Evolutionary conservation across 768 basidiomycete genomes (phyloP).

Genomic region (Pulveroboletus frians): DNA sequence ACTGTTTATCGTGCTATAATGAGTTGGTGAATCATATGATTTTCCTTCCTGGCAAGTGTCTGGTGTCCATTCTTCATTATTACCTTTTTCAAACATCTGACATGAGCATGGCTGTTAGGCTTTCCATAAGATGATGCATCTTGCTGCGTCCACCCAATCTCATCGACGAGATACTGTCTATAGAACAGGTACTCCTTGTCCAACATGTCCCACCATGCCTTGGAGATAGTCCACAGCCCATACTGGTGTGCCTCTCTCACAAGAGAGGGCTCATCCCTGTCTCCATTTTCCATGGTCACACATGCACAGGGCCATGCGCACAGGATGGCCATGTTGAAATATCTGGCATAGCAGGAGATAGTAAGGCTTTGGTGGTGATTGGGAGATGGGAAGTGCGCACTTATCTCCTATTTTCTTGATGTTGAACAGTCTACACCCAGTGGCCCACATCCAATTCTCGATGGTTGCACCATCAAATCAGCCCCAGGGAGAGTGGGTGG

Average conservation of each 20-base stretch:
- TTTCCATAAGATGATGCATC: too few relatives aligned
- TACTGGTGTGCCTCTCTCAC: constrained; percentile 46
- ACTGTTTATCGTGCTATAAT: too few relatives aligned
- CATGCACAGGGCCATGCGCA: constrained; percentile 52
- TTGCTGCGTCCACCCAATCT: constrained; percentile 29
- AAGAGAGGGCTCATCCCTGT: background rate
- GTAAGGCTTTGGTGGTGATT: background rate
- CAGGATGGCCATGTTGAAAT: constrained; percentile 69
- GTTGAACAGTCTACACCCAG: constrained; percentile 89
- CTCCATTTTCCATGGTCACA: background rate
- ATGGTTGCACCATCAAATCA: too few relatives aligned
- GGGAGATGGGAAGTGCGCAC: constrained; percentile 30
- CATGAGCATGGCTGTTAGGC: too few relatives aligned
- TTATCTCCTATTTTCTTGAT: constrained; percentile 98
- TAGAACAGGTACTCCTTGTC: constrained; percentile 68
- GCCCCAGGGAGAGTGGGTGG: too few relatives aligned
- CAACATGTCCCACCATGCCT: constrained; percentile 56
- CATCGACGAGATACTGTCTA: constrained; percentile 48
- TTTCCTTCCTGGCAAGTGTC: too few relatives aligned
- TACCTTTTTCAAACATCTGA: too few relatives aligned
- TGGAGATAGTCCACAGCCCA: constrained; percentile 55
- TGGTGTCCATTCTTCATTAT: too few relatives aligned
- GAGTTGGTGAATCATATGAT: too few relatives aligned
- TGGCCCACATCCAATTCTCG: constrained; percentile 89
- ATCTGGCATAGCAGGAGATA: constrained; percentile 40